Evolutionary conservation across 1,139 yeast species (phyloP), one percentile per base, ranked within the genome.

Genomic region (Geotrichum phurueaensis): DNA sequence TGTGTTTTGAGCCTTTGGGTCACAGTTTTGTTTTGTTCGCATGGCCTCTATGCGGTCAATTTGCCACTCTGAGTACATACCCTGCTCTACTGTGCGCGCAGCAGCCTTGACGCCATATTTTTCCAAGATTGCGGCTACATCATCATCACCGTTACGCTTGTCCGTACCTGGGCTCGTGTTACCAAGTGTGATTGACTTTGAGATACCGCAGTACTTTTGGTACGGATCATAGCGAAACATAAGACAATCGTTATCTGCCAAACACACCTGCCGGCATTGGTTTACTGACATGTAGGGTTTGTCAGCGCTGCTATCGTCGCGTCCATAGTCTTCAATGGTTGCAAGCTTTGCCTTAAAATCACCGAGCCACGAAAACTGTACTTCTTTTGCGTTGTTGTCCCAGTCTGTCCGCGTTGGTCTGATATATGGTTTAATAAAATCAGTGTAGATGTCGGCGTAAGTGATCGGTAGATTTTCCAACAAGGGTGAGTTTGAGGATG

Each of bases 141-240:
- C 60, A 13, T 45, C 55, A 27, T 67, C 68, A 22, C 63, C 63
- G 60, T 66, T 66, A 22, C 57, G 56, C 10, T 65, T 51, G 13
- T 43, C 20, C 1, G 43, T n/a, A 1, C 51, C 45, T 13, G 57
- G 58, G 2, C 66, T 60, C 2, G 73, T 69, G 36, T 64, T 64
- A 15, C 75, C 75, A 27, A 72, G 66, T 0, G 71, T 62, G 2
- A 72, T 64, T 0, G 71, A 63, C 6, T 65, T 51, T 9, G 71
- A 68, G 6, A 67, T 62, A 7, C 75, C 74, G 51, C 75, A 72
- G 61, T 70, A 70, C 57, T 65, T 67, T 33, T 61, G 60, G 56
- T 65, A 69, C 1, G 73, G 68, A 60, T 70, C 74, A 61, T 70
- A 71, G 18, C 74, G 62, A 51, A 65, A 66, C 73, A 71, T 71